A percentile compares a stretch with the other conserved stretches of the same genome.
These are phyloP conservation scores for Agrocybe chaxingu DNA, from an alignment of 768 basidiomycete genomes.

Conservation along the genomic window DNA sequence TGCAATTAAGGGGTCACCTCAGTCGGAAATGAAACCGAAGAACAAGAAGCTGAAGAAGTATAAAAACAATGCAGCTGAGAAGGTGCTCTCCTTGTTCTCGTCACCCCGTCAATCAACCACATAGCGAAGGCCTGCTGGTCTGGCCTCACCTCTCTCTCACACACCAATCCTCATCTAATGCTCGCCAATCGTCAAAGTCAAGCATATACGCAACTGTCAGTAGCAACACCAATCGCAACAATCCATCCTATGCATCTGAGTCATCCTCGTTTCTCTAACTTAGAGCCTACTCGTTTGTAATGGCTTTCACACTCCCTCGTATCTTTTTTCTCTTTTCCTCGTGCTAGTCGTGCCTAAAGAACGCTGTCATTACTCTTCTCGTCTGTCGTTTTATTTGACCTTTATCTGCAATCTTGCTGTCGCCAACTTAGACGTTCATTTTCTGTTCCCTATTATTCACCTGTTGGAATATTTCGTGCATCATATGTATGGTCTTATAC, in stretches of 20 bases:
- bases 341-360: not conserved
- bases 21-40: constrained; percentile 53
- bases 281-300: constrained; percentile 14
- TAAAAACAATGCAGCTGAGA: constrained; percentile 78
- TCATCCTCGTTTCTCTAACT: not conserved
- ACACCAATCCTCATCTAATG: too few species aligned
- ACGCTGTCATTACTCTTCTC: constrained; percentile 13
- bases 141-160: too few species aligned
- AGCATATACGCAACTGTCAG: too few species aligned
- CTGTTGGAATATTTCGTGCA: constrained; percentile 11
- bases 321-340: constrained; percentile 7
- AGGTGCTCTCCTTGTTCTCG: constrained; percentile 79
- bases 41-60: constrained; percentile 81
- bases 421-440: constrained; percentile 8
- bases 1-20: constrained; percentile 15
- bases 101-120: constrained; percentile 49
- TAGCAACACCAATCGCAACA: too few species aligned
- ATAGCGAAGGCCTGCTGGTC: not conserved
- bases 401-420: constrained; percentile 16
- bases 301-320: constrained; percentile 23
- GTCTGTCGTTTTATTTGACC: constrained; percentile 3
- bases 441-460: constrained; percentile 14
- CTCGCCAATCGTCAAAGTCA: too few species aligned
- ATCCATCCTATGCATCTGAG: not conserved
- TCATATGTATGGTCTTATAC: constrained; percentile 18